These are phyloP conservation scores for Ascobolus immersus DNA, from an alignment of 495 filamentous ascomycete species.

Conservation along the genomic window DNA sequence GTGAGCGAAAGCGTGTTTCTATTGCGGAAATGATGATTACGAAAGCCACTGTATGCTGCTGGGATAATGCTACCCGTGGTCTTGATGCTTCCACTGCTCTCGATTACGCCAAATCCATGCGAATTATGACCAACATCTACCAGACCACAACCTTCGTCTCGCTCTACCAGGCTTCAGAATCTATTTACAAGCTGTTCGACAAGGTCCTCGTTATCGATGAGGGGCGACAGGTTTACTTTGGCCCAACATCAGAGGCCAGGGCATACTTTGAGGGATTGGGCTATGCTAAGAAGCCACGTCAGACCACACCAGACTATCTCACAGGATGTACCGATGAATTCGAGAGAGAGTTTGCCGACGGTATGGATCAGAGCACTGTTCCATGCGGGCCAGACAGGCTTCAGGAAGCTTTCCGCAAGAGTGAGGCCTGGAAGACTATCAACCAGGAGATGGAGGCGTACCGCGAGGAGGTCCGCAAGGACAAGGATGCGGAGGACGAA, in stretches of 20 bases:
- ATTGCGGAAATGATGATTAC: conserved; percentile 44
- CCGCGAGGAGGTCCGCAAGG: conserved; percentile 28
- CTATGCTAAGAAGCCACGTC: conserved; percentile 49
- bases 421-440: conserved; percentile 28
- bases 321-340: conserved; percentile 65
- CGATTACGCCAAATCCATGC: conserved; percentile 35
- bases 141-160: conserved; percentile 56
- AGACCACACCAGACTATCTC: conserved; percentile 68
- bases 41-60: conserved; percentile 43
- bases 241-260: conserved; percentile 39
- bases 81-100: conserved; percentile 64
- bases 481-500: conserved; percentile 42
- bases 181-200: conserved; percentile 67
- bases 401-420: conserved; percentile 40
- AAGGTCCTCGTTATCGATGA: conserved; percentile 64
- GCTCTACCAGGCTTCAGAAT: conserved; percentile 61
- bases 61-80: conserved; percentile 70
- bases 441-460: conserved; percentile 43
- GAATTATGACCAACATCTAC: conserved; percentile 55
- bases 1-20: conserved; percentile 57
- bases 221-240: conserved; percentile 60
- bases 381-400: conserved; percentile 40
- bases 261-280: conserved; percentile 62
- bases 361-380: conserved; percentile 32
- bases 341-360: conserved; percentile 48